Conservation (phyloP, 257 asterid species). For the Solanum pimpinellifolium region DNA sequence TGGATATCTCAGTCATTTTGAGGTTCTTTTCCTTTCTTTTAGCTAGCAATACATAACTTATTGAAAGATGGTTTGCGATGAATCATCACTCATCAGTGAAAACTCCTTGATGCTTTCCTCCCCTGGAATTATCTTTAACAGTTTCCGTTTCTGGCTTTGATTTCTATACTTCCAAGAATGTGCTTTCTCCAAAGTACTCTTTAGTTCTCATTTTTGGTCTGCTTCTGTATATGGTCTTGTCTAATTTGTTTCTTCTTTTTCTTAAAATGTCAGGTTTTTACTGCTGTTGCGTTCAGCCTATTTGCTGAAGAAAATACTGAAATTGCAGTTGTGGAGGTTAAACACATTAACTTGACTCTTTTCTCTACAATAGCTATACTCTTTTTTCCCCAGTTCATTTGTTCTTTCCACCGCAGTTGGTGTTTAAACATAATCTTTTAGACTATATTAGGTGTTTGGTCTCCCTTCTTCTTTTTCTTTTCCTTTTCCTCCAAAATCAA, state of each 20-base stretch:
- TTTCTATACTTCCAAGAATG: not conserved
- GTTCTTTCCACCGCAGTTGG: conserved; percentile 1
- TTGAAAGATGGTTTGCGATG: not conserved
- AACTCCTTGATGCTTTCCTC: not conserved
- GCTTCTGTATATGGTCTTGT: not conserved
- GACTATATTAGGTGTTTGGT: not conserved
- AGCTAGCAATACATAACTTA: not conserved
- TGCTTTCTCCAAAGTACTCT: not conserved
- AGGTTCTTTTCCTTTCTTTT: conserved; percentile 32
- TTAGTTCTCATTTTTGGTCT: not conserved
- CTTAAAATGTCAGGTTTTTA: conserved; percentile 52
- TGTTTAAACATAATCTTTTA: not conserved
- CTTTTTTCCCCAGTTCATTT: not conserved
- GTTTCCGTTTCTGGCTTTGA: not conserved
- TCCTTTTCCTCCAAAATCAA: not conserved
- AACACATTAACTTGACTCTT: not conserved
- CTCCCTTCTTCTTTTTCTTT: not conserved
- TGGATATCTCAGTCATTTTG: conserved; percentile 75
- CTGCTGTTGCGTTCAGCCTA: conserved; percentile 80
- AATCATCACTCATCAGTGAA: not conserved
- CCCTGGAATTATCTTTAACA: not conserved
- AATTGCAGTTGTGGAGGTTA: conserved; percentile 88
- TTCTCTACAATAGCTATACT: not conserved
- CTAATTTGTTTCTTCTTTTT: not conserved
- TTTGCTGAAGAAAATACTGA: conserved; percentile 77